Percentiles rank a stretch among this genome's conserved stretches.
These are phyloP conservation scores for Geotrichum histeridarum DNA, from an alignment of 1,139 yeast species.

Conservation along the genomic window DNA sequence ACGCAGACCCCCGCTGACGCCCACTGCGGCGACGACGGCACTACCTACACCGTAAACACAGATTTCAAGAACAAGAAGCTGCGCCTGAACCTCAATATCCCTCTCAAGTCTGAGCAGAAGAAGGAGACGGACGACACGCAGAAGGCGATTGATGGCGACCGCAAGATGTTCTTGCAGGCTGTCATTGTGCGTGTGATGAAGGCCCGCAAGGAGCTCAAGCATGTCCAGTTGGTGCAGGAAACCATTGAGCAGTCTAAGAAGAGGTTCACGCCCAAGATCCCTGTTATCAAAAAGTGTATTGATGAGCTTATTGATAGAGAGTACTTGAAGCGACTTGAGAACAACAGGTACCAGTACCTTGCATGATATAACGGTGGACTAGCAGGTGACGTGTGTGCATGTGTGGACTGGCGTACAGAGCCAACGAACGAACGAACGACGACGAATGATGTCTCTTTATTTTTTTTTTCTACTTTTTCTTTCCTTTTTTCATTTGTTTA, in stretches of 20 bases:
- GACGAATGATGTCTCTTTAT: not conserved
- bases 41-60: slow-evolving; percentile 63
- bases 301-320: slow-evolving; percentile 83
- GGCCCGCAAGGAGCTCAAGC: slow-evolving; percentile 75
- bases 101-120: slow-evolving; percentile 70
- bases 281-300: slow-evolving; percentile 82
- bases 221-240: slow-evolving; percentile 78
- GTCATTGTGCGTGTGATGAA: slow-evolving; percentile 96
- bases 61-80: slow-evolving; percentile 84
- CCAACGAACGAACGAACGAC: too few species aligned
- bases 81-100: slow-evolving; percentile 78
- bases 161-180: slow-evolving; percentile 83
- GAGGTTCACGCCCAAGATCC: slow-evolving; percentile 77
- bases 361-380: slow-evolving; percentile 42
- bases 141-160: slow-evolving; percentile 79
- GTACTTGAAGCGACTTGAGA: slow-evolving; percentile 72
- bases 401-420: too few species aligned
- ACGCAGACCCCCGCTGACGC: slow-evolving; percentile 47
- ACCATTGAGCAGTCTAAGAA: slow-evolving; percentile 81
- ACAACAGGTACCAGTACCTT: slow-evolving; percentile 71
- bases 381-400: too few species aligned
- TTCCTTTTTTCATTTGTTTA: not conserved
- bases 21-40: slow-evolving; percentile 39
- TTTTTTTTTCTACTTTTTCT: not conserved
- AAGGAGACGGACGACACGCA: slow-evolving; percentile 79